These are phyloP conservation scores for Stachybotrys chlorohalonatus DNA, from an alignment of 2,329 filamentous ascomycete species.

Conservation along the genomic window DNA sequence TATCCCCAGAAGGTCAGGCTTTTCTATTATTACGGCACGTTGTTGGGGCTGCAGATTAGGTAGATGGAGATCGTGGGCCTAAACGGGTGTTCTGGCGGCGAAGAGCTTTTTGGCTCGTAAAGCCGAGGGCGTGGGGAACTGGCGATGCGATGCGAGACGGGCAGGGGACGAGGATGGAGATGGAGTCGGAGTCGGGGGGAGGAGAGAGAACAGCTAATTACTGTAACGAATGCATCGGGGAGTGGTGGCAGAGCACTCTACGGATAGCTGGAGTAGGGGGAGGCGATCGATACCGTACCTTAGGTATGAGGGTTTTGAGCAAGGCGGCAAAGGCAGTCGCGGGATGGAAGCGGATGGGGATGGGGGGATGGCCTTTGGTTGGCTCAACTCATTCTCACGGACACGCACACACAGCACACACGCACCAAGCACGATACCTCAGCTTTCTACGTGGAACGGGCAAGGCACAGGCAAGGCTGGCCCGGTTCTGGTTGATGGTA, in stretches of 20 bases:
- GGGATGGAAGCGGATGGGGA: neutral
- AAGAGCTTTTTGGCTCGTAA: neutral
- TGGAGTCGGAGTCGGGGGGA: neutral
- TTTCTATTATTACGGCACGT: neutral
- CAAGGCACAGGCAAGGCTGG: neutral
- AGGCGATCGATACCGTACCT: no score
- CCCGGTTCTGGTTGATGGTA: neutral
- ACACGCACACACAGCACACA: neutral
- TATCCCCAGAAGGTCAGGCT: neutral
- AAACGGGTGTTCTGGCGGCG: neutral
- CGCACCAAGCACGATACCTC: neutral
- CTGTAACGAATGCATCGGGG: no score
- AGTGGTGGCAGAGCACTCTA: no score
- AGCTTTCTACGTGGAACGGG: neutral
- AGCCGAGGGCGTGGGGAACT: neutral
- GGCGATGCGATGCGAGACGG: neutral
- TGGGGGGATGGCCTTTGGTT: neutral
- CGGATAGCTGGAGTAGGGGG: no score
- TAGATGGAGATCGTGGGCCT: neutral
- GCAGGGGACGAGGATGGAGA: neutral
- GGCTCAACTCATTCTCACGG: neutral
- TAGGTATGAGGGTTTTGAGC: no score
- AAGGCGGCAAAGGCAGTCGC: neutral
- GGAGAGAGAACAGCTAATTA: no score
- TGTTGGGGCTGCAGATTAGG: neutral